Conservation (phyloP, 345 rosid species). For the Rhizophora mangle region DNA sequence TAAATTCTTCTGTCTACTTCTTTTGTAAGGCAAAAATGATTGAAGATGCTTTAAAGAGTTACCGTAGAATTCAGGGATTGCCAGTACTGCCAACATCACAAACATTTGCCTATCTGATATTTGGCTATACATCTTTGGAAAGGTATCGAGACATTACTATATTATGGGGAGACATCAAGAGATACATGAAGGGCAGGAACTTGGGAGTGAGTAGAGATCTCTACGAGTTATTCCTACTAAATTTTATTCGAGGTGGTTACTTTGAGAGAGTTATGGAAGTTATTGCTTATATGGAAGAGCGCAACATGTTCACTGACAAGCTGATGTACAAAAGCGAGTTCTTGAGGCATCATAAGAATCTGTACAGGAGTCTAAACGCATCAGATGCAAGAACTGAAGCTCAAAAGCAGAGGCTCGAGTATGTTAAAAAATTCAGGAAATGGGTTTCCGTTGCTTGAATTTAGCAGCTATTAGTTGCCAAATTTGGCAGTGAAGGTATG, state of each 20-base stretch:
- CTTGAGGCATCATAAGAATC: conserved; percentile 66
- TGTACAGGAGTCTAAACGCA: conserved; percentile 55
- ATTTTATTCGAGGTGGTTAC: conserved; percentile 79
- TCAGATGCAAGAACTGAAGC: conserved; percentile 54
- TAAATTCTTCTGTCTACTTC: conserved; percentile 74
- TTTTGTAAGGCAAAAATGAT: conserved; percentile 88
- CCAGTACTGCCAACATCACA: conserved; percentile 49
- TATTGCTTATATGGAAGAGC: conserved; percentile 51
- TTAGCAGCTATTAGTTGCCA: neutral
- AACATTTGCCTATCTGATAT: conserved; percentile 51
- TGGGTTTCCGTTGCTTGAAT: conserved; percentile 46
- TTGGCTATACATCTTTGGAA: conserved; percentile 55
- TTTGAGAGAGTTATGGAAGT: conserved; percentile 90
- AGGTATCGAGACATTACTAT: conserved; percentile 66
- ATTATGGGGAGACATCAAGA: conserved; percentile 85
- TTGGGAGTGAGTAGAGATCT: conserved; percentile 55
- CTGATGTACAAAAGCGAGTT: conserved; percentile 62
- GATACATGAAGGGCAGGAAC: conserved; percentile 36
- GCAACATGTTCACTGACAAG: conserved; percentile 45
- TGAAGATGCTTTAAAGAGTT: conserved; percentile 57
- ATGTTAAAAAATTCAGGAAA: conserved; percentile 56
- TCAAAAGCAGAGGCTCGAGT: conserved; percentile 61
- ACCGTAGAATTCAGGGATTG: conserved; percentile 53
- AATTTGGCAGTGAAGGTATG: no score
- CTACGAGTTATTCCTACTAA: conserved; percentile 57